These are phyloP conservation scores for Geotrichum fermentans DNA, from an alignment of 1,139 yeast genomes.

Conservation along the genomic window DNA sequence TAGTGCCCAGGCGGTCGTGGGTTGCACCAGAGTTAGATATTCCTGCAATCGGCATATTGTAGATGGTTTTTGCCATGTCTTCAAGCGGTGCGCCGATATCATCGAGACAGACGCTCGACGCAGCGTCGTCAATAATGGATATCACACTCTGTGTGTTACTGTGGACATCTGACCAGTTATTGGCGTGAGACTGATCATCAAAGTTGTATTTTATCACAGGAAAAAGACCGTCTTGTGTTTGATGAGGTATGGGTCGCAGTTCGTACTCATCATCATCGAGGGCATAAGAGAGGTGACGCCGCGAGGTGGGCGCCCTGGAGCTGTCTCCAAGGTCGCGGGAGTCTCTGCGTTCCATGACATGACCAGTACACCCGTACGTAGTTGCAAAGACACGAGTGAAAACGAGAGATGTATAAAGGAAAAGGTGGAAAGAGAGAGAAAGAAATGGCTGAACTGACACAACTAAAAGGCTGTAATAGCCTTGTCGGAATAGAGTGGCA, in stretches of 20 bases:
- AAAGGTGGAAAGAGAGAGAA: neutral
- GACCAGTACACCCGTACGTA: constrained; percentile 3
- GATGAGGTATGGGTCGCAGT: neutral
- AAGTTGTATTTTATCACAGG: constrained; percentile 2
- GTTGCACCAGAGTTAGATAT: neutral
- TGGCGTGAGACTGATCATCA: neutral
- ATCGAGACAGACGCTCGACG: constrained; percentile 35
- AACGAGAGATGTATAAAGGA: neutral
- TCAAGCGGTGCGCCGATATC: constrained; percentile 29
- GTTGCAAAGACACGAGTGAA: neutral
- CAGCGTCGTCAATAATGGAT: constrained; percentile 31
- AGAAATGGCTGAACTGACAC: too few relatives aligned
- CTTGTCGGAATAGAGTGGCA: too few relatives aligned
- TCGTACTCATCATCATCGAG: neutral
- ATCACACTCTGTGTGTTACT: constrained; percentile 5
- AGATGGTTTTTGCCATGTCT: constrained; percentile 18
- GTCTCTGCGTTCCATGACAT: constrained; percentile 1
- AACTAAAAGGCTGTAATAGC: too few relatives aligned
- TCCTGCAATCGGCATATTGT: constrained; percentile 10
- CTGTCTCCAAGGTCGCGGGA: neutral
- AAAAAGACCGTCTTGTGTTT: neutral
- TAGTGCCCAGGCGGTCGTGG: neutral
- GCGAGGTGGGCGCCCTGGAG: neutral
- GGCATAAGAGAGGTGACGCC: neutral
- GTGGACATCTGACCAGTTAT: constrained; percentile 8